These are phyloP conservation scores for Boeremia lycopersici DNA, from an alignment of 2,329 filamentous ascomycete genomes.

Conservation along the genomic window DNA sequence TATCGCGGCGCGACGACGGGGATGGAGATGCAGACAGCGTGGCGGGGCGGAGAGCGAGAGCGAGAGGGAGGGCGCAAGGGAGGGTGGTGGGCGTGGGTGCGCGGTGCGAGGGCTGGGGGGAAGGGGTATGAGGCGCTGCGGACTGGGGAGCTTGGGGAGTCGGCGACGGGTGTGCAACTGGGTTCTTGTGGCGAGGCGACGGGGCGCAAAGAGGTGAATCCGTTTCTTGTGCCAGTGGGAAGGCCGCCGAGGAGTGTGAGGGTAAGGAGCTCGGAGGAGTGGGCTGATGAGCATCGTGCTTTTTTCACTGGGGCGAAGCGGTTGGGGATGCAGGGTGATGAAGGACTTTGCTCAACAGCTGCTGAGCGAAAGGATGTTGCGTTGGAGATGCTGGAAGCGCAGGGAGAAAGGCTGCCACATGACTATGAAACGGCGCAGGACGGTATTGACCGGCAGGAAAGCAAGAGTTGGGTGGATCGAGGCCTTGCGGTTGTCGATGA, in stretches of 20 bases:
- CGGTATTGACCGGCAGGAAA: neutral
- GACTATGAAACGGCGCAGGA: neutral
- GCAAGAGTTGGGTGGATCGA: conserved; percentile 24
- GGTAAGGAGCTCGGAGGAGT: neutral
- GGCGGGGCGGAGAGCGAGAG: neutral
- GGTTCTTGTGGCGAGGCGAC: too few relatives aligned
- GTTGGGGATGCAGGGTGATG: too few relatives aligned
- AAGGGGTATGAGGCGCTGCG: too few relatives aligned
- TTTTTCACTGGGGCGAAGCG: neutral
- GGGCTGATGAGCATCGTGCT: conserved; percentile 3
- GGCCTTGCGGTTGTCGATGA: conserved; percentile 29
- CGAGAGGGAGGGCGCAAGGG: neutral
- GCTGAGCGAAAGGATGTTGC: conserved; percentile 3
- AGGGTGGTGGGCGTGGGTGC: too few relatives aligned
- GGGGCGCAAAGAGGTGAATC: neutral
- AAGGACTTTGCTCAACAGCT: neutral
- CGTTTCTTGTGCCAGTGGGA: neutral
- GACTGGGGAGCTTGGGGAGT: too few relatives aligned
- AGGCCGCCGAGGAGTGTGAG: neutral
- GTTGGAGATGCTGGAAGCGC: conserved; percentile 1
- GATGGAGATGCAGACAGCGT: neutral
- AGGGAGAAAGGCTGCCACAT: neutral
- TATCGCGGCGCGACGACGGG: neutral
- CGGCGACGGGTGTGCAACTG: too few relatives aligned
- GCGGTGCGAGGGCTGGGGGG: too few relatives aligned